These are phyloP conservation scores for Williopsis jadinii DNA, from an alignment of 1,139 yeast genomes.

Conservation along the genomic window DNA sequence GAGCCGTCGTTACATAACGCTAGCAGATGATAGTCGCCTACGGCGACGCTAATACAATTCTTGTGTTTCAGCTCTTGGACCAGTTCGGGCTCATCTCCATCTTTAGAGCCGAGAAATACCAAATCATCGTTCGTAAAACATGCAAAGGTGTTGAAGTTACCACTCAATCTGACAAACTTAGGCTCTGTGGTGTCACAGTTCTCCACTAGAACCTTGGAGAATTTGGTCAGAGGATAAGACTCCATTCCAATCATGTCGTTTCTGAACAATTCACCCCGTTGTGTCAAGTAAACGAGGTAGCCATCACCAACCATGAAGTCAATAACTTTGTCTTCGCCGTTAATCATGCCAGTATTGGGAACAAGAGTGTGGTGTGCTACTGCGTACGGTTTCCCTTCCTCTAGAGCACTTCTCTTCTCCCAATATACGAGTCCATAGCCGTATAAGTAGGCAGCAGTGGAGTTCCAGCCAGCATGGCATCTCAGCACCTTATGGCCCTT, in stretches of 20 bases:
- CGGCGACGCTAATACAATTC: slow-evolving; percentile 49
- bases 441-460: slow-evolving; percentile 44
- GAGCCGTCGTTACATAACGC: slow-evolving; percentile 58
- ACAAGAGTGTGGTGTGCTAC: slow-evolving; percentile 36
- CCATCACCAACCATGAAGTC: slow-evolving; percentile 56
- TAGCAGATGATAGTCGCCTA: slow-evolving; percentile 70
- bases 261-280: slow-evolving; percentile 38
- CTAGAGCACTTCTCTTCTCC: slow-evolving; percentile 38
- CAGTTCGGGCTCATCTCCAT: slow-evolving; percentile 17
- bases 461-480: slow-evolving; percentile 66
- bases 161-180: slow-evolving; percentile 39
- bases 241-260: slow-evolving; percentile 25
- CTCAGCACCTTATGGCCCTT: slow-evolving; percentile 32
- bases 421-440: slow-evolving; percentile 55
- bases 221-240: slow-evolving; percentile 22
- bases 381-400: slow-evolving; percentile 22
- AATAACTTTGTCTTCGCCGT: slow-evolving; percentile 31
- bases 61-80: slow-evolving; percentile 37
- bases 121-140: slow-evolving; percentile 46
- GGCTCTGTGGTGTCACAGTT: slow-evolving; percentile 10
- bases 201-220: slow-evolving; percentile 4
- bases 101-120: slow-evolving; percentile 37
- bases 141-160: slow-evolving; percentile 45
- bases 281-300: slow-evolving; percentile 42
- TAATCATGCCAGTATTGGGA: slow-evolving; percentile 30